Evolutionary conservation across 2,329 filamentous ascomycete species (phyloP), one percentile per base, ranked within the genome.

Genomic region (Scortechinia acanthostroma): DNA sequence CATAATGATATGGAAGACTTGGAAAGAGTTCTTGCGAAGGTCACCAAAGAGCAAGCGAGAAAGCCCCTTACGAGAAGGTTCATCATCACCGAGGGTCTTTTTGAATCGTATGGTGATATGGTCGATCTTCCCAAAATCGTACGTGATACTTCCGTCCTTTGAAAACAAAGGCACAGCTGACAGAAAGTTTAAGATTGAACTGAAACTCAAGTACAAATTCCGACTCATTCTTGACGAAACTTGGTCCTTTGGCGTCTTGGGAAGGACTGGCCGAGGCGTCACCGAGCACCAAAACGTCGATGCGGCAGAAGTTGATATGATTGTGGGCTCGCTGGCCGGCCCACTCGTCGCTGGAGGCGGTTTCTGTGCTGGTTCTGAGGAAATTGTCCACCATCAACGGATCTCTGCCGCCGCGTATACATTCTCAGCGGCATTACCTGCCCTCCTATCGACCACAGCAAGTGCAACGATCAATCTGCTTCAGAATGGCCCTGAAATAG

Each of bases 211-310:
- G 62, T 96, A 97, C 77, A 98, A 96, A 69, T 98, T 97, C 71
- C 89, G 93, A 55, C 79, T 98, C 46, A 95, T 97, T 52, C 81
- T 98, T 28, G 93, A 98, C 62, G 93, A 98, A 70, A 95, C 91
- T 1, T 95, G 88, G 85, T 96, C 91, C 1, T 98, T 97, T 60
- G 94, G 91, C 48, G 87, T 97, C 16, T 77, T 98, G 3, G 93
- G 93, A 42, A 79, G 90, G 49, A 95, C 89, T 21, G 94, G 93
- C 17, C 84, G 90, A 44, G 93, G 93, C 48, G 74, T 97, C 30
- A 97, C 93, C 0, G 94, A 98, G 69, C 88, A 91, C 4, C 93
- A 97, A 59, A 95, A 97, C 55, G 91, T 98, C 16, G 93, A 97
- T 60, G 83, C 91, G 0, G 80, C 85, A 6, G 87, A 95, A 59